Conservation (phyloP, 179 eudicot species). For the Dionaea muscipula region DNA sequence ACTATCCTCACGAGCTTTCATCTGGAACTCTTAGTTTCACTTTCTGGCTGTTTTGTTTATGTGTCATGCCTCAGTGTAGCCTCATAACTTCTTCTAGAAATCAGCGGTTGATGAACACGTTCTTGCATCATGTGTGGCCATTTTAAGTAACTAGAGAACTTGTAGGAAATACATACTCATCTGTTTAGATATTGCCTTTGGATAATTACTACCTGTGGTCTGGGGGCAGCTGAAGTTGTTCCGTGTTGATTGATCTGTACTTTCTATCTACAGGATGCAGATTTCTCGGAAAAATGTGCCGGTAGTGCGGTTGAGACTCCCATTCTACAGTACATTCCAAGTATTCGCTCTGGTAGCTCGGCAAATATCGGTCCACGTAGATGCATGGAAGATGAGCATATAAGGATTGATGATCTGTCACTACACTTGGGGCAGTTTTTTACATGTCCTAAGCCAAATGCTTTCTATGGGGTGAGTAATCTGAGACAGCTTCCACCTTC, state of each 20-base stretch:
- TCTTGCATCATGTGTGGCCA: no score
- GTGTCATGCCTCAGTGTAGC: no score
- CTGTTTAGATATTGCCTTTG: background rate
- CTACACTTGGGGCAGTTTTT: conserved; percentile 43
- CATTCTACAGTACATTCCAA: conserved; percentile 37
- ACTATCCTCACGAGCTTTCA: no score
- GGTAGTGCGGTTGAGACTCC: conserved; percentile 23
- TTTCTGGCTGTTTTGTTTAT: no score
- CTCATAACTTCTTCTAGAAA: no score
- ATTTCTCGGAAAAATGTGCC: conserved; percentile 26
- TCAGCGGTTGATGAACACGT: no score
- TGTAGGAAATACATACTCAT: no score
- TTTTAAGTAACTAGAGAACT: no score
- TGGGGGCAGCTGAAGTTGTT: background rate
- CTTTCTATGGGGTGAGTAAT: conserved; percentile 58
- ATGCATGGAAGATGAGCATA: conserved; percentile 79
- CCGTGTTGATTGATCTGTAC: background rate
- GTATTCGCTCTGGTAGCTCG: conserved; percentile 67
- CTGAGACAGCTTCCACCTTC: background rate
- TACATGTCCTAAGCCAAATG: conserved; percentile 63
- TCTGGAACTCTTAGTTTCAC: no score
- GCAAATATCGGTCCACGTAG: conserved; percentile 70
- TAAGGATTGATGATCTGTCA: conserved; percentile 61
- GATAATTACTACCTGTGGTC: background rate
- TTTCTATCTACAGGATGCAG: conserved; percentile 30